Percentiles rank a stretch among this genome's conserved stretches.
These are phyloP conservation scores for Calocybe cyanea DNA, from an alignment of 768 basidiomycete genomes.

Conservation along the genomic window DNA sequence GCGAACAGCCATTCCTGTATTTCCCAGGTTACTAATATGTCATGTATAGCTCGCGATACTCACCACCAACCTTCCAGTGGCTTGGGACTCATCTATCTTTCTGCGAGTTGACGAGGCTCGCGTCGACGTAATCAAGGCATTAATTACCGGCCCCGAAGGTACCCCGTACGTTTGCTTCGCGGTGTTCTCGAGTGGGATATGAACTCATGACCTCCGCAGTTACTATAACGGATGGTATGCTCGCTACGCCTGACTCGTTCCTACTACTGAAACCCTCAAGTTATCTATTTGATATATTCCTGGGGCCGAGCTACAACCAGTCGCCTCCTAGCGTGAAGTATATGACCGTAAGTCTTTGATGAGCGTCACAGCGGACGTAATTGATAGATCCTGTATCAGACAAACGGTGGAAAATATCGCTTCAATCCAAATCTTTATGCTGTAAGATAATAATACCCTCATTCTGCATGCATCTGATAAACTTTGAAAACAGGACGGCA, in stretches of 20 bases:
- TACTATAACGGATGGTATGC: slow-evolving; percentile 89
- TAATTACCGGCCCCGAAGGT: slow-evolving; percentile 89
- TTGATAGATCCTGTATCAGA: slow-evolving; percentile 39
- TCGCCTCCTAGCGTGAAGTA: slow-evolving; percentile 70
- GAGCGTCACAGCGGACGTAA: neutral
- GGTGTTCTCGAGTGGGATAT: slow-evolving; percentile 3
- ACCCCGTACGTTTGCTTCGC: slow-evolving; percentile 64
- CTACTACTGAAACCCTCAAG: slow-evolving; percentile 5
- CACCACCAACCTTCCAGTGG: slow-evolving; percentile 90
- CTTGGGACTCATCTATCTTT: slow-evolving; percentile 94
- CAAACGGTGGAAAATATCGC: slow-evolving; percentile 82
- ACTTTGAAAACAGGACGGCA: slow-evolving; percentile 63
- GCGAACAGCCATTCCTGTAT: slow-evolving; percentile 5
- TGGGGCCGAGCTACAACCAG: slow-evolving; percentile 86
- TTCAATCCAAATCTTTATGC: slow-evolving; percentile 96
- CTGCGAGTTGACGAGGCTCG: slow-evolving; percentile 88
- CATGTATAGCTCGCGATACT: slow-evolving; percentile 78
- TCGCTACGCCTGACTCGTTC: neutral
- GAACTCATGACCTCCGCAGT: slow-evolving; percentile 30
- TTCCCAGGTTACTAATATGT: slow-evolving; percentile 6
- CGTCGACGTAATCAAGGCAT: slow-evolving; percentile 89
- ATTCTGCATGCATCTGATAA: neutral
- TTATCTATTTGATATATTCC: slow-evolving; percentile 84
- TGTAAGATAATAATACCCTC: slow-evolving; percentile 33
- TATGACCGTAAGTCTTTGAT: slow-evolving; percentile 48